Evolutionary conservation across 1,139 yeast species (phyloP), one percentile per base, ranked within the genome.

Genomic region (Kodamaea sp.): DNA sequence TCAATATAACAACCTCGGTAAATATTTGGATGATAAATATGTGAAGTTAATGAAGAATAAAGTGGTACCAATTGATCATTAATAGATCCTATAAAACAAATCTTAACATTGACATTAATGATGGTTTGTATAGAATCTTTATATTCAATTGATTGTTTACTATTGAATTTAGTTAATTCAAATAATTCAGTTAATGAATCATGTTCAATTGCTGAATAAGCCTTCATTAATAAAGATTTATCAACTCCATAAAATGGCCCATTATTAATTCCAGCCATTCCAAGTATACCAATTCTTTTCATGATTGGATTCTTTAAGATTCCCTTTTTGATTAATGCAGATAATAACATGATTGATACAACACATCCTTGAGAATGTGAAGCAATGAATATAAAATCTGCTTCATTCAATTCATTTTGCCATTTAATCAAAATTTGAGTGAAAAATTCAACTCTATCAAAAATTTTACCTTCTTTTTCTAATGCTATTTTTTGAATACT

Each of bases 341-440:
- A 86, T 27, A 89, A 63, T 25, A 92, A 59, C 35, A 88, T 83
- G 1, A 88, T 80, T 1, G 96, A 80, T 0, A 92, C 97, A 0
- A 96, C 97, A 39, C 94, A 83, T 0, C 98, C 97, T 61, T 92
- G 98, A 0, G 97, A 88, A 63, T 92, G 98, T 0, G 95, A 81
- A 1, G 96, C 96, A 47, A 92, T 76, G 57, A 84, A 88, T 8
- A 92, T 78, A 50, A 84, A 84, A 58, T 92, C 97, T 0, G 96
- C 90, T 25, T 77, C 73, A 39, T 77, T 74, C 24, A 92, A 70
- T 49, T 85, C 88, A 15, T 78, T 67, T 33, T 73, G 65, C 89
- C 94, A 86, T 57, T 81, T 81, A 48, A 69, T 67, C 58, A 92
- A 69, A 33, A 87, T 77, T 26, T 81, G 79, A 43, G 81, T 84